These are phyloP conservation scores for Zasmidium angulare DNA, from an alignment of 2,329 filamentous ascomycete genomes.

Conservation along the genomic window DNA sequence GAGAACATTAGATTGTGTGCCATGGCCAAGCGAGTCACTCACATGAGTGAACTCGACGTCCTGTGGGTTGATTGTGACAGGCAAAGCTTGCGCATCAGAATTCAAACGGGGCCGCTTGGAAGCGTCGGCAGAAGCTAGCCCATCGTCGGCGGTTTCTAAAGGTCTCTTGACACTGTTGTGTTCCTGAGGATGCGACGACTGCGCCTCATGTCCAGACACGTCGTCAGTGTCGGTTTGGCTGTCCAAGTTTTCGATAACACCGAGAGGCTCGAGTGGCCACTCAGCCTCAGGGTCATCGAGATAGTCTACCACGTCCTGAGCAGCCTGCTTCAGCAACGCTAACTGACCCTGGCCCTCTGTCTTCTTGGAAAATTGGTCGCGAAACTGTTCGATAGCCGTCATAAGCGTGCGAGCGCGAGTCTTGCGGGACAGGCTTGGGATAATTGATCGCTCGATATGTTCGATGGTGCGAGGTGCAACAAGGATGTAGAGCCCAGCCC, in stretches of 20 bases:
- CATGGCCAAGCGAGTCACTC: slow-evolving; percentile 43
- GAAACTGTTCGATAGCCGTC: slow-evolving; percentile 24
- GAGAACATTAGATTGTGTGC: slow-evolving; percentile 16
- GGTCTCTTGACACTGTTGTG: slow-evolving; percentile 21
- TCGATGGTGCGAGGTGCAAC: slow-evolving; percentile 44
- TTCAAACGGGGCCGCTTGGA: slow-evolving; percentile 28
- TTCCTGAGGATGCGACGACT: not conserved
- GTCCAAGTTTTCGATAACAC: slow-evolving; percentile 31
- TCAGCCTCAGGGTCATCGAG: slow-evolving; percentile 17
- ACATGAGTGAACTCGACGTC: slow-evolving; percentile 41
- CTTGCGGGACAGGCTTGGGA: slow-evolving; percentile 21
- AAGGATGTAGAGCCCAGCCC: slow-evolving; percentile 36
- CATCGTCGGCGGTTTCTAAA: slow-evolving; percentile 9
- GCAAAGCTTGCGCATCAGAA: slow-evolving; percentile 14
- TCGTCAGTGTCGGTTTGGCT: slow-evolving; percentile 32
- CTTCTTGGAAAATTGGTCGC: not conserved
- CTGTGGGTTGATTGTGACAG: slow-evolving; percentile 33
- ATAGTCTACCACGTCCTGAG: slow-evolving; percentile 23
- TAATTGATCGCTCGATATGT: slow-evolving; percentile 45
- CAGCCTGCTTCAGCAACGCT: slow-evolving; percentile 21
- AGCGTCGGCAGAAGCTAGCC: slow-evolving; percentile 5
- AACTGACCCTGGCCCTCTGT: not conserved
- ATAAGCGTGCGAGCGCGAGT: slow-evolving; percentile 39
- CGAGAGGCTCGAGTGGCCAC: slow-evolving; percentile 29
- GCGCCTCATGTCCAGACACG: not conserved